These are phyloP conservation scores for Pontederia paniculata DNA, from an alignment of 176 grass and related monocot genomes.

Conservation along the genomic window DNA sequence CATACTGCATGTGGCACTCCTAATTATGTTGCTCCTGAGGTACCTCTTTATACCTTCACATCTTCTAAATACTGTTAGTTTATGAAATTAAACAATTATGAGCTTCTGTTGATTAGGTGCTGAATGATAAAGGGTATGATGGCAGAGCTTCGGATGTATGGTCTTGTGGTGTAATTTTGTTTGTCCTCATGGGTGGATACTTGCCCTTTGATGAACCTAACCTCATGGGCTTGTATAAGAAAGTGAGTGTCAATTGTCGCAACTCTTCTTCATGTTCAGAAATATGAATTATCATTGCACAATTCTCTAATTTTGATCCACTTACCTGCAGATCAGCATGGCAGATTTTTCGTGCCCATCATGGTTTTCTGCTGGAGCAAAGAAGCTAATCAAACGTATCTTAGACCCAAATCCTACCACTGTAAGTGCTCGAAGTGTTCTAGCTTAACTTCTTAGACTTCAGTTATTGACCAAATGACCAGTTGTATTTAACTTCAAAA, in stretches of 20 bases:
- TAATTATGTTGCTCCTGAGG: conserved; percentile 98
- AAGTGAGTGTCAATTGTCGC: conserved; percentile 33
- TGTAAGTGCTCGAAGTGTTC: conserved; percentile 30
- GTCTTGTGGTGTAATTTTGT: conserved; percentile 95
- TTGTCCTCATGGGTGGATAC: conserved; percentile 94
- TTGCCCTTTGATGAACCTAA: conserved; percentile 84
- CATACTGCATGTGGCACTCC: conserved; percentile 97
- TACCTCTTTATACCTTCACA: conserved; percentile 12
- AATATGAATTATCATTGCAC: not conserved
- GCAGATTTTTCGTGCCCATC: conserved; percentile 48
- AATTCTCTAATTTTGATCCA: conserved; percentile 8
- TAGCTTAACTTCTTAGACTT: not conserved
- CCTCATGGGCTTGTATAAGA: conserved; percentile 51
- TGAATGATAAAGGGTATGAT: conserved; percentile 93
- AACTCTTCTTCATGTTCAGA: conserved; percentile 9
- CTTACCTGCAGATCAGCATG: conserved; percentile 45
- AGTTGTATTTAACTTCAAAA: too few species aligned
- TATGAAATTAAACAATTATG: not conserved
- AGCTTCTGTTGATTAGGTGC: conserved; percentile 42
- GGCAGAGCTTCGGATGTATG: conserved; percentile 82
- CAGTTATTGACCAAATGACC: too few species aligned
- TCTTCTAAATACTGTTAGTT: not conserved
- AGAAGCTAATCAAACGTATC: conserved; percentile 73
- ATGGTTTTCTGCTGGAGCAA: conserved; percentile 70
- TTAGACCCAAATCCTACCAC: conserved; percentile 82